Evolutionary conservation across 257 asterid species (phyloP).

Genomic region (Osmanthus fragrans): DNA sequence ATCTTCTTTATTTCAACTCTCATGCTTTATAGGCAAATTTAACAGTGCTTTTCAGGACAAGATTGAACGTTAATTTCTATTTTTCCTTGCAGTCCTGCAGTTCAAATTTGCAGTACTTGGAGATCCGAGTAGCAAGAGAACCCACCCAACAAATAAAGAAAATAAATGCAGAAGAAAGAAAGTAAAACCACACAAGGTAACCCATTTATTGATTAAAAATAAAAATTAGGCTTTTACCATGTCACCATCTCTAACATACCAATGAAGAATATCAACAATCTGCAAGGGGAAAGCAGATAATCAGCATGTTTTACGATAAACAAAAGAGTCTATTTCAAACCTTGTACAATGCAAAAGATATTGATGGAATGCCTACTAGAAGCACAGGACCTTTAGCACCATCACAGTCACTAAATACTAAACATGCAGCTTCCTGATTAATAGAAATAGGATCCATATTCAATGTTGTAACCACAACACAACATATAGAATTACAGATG

Average conservation of each 20-base stretch:
- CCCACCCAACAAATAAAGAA: neutral
- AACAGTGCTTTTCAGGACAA: neutral
- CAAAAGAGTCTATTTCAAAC: neutral
- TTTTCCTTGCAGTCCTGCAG: neutral
- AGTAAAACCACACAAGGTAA: neutral
- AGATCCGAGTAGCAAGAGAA: neutral
- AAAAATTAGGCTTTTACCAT: slow-evolving; percentile 48
- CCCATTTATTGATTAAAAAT: slow-evolving; percentile 2
- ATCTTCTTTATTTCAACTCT: neutral
- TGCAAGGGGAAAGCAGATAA: slow-evolving; percentile 41
- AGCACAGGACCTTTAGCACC: neutral
- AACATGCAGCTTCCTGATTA: neutral
- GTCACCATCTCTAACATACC: slow-evolving; percentile 81
- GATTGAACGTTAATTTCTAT: neutral
- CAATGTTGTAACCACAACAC: neutral
- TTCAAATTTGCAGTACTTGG: neutral
- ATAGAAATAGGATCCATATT: neutral
- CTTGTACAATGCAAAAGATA: neutral
- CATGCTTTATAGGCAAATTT: neutral
- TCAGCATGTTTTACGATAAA: slow-evolving; percentile 14
- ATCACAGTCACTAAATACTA: neutral
- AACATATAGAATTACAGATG: neutral
- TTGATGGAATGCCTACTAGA: neutral
- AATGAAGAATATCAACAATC: slow-evolving; percentile 78
- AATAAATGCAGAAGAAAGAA: neutral